These are phyloP conservation scores for Aschersonia sp. DNA, from an alignment of 2,329 filamentous ascomycete genomes.

Conservation along the genomic window DNA sequence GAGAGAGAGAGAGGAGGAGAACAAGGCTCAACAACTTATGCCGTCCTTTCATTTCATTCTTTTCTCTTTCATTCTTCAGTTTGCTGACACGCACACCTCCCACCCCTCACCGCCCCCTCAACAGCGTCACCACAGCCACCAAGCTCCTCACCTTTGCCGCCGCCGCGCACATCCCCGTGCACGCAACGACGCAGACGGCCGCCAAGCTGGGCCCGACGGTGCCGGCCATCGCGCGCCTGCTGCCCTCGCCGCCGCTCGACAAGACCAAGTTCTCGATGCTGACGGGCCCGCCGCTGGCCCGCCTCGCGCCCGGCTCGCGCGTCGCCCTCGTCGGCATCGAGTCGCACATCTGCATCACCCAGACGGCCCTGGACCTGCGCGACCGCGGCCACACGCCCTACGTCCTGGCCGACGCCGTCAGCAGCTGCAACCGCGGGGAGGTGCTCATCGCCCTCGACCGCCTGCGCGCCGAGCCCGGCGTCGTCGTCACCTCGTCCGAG, in stretches of 20 bases:
- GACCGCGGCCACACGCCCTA: conserved; percentile 67
- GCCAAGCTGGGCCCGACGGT: conserved; percentile 69
- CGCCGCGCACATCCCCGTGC: conserved; percentile 60
- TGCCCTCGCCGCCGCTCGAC: conserved; percentile 49
- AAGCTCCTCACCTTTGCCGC: conserved; percentile 54
- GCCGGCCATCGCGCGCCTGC: conserved; percentile 45
- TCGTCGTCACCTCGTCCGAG: conserved; percentile 73
- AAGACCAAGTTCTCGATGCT: conserved; percentile 89
- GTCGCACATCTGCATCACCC: conserved; percentile 84
- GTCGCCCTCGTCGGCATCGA: conserved; percentile 84
- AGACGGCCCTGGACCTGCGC: conserved; percentile 75
- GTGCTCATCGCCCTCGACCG: conserved; percentile 64
- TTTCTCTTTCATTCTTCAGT: too few species aligned
- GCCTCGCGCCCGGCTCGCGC: conserved; percentile 27
- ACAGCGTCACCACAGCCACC: conserved; percentile 47
- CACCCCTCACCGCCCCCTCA: background rate
- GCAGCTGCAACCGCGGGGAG: conserved; percentile 73
- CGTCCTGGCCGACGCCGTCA: conserved; percentile 78
- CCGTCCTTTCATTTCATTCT: too few species aligned
- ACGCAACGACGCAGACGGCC: conserved; percentile 74
- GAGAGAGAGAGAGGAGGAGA: too few species aligned
- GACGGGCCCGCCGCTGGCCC: conserved; percentile 46
- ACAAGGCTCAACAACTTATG: too few species aligned
- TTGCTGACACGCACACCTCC: background rate
- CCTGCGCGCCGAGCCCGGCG: conserved; percentile 55